Base-by-base conservation (phyloP, 2,329 filamentous ascomycete genomes). In the Phialocephala sp. region DNA sequence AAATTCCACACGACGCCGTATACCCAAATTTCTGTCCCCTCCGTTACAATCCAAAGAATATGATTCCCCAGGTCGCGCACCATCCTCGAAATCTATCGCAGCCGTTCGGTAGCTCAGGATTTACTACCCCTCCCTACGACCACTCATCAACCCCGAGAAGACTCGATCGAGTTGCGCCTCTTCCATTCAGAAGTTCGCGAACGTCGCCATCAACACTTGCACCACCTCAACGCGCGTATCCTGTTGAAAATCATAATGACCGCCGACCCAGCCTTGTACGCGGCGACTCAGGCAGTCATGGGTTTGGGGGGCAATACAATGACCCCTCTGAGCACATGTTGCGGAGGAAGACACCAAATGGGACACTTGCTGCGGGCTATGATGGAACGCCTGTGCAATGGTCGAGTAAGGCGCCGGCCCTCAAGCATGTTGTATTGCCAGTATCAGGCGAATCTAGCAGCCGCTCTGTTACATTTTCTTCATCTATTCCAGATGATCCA, bases 341-440 rank as follows among this genome's bases (percentile, higher is more conserved):
- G 64, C 88, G 94, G 70, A 88, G 94, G 71, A 98, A 98, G 79
- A 98, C 94, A 9, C 95, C 94, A 4, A 94, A 90, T 74, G 95
- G 94, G n/a, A 97, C 93, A 43, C 85, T 98, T 67, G 90, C 94
- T 70, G 93, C 92, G 62, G 93, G 93, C 12, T 97, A 97, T 75
- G 94, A 98, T 83, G 93, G 91, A 37, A 92, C 91, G 5, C 88
- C 89, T 1, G 84, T 89, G 24, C 90, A 93, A 74, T 87, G 90
- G 72, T 87, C 85, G 11, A 87, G 89, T 41, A 91, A 91, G 43
- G 90, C 90, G 6, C 92, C 91, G 43, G 89, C 92, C 1, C 82
- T 88, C 56, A 97, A 97, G 79, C 93, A 97, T 76, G 87, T 97
- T 76, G 83, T 95, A 22, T 82, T 97, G 35, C 89, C 92, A 39